A percentile compares a stretch with the other conserved stretches of the same genome.
Conservation (phyloP, 345 rosid species). For the Eucalyptus marginata region DNA sequence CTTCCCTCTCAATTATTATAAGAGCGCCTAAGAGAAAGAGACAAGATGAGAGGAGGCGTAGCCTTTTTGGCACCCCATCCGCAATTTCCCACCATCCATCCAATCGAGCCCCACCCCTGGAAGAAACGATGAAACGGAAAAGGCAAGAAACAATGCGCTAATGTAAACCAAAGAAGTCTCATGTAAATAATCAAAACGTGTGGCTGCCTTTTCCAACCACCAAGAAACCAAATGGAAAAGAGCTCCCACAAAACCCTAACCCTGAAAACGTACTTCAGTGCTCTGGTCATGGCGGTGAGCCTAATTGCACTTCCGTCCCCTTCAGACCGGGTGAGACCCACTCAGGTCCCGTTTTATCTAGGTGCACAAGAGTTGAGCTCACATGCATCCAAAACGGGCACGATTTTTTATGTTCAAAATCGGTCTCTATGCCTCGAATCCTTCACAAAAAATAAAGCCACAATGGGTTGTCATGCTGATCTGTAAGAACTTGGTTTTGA, state of each 20-base stretch:
- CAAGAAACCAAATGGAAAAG: neutral
- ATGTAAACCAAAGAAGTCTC: neutral
- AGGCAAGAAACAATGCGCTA: neutral
- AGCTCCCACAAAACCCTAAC: neutral
- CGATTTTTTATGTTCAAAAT: neutral
- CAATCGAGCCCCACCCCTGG: neutral
- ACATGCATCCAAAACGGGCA: neutral
- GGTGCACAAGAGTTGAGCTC: neutral
- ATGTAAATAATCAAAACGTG: neutral
- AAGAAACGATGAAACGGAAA: neutral
- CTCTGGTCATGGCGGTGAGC: neutral
- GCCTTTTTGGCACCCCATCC: neutral
- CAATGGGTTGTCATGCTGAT: neutral
- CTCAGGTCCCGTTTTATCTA: neutral
- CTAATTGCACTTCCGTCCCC: neutral
- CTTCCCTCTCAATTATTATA: neutral
- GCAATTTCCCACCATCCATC: neutral
- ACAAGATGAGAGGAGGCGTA: neutral
- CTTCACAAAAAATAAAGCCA: neutral
- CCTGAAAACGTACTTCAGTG: neutral
- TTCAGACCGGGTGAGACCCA: neutral
- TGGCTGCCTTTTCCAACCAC: neutral
- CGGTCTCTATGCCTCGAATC: neutral
- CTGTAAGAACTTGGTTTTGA: neutral
- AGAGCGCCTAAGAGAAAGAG: neutral